Base-by-base conservation (phyloP, 108 stramenopile species). In the Mayamaea pseudoterrestris region DNA sequence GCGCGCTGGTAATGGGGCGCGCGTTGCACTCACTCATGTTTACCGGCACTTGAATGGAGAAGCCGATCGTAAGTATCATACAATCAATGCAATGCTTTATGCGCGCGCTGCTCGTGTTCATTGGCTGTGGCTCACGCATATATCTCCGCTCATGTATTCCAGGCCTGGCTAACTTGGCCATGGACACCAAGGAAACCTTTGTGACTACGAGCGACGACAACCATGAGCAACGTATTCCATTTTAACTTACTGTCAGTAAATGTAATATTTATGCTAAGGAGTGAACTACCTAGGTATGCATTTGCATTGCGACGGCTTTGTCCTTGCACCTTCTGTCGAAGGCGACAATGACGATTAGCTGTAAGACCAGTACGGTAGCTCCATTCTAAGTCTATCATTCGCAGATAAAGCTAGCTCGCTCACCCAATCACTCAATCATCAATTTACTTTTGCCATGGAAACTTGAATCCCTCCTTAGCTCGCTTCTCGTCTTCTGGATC, bases 91-190 rank as follows among this genome's bases (percentile, higher is more conserved):
- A 22, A 5, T 44, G 8, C 5, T 53, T 17, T 27, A 14, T 9
- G 41, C 13, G 9, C 18, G 9, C 22, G 41, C 41, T 12, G 18
- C 44, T 9, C 21, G 6, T 18, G 12, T 44, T 50, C 17, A 9
- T 42, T 50, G 22, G 12, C 7, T n/a, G n/a, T n/a, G n/a, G n/a
- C n/a, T n/a, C n/a, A n/a, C n/a, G n/a, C n/a, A n/a, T n/a, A n/a
- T n/a, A n/a, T n/a, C n/a, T n/a, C 21, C 21, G 42, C 5, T 20
- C 2, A 16, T 35, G 25, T 16, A 5, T 3, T n/a, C 28, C 53
- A 42, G 53, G 27, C 41, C 61, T 80, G 14, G 87, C 82, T 25
- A 89, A 89, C 47, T 71, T 71, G 45, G 87, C 87, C 18, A 89
- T 89, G 81, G 79, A 83, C 60, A 60, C 64, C 3, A 8, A 49